Evolutionary conservation across 768 basidiomycete species (phyloP).

Genomic region (Naematelia aurantialba): DNA sequence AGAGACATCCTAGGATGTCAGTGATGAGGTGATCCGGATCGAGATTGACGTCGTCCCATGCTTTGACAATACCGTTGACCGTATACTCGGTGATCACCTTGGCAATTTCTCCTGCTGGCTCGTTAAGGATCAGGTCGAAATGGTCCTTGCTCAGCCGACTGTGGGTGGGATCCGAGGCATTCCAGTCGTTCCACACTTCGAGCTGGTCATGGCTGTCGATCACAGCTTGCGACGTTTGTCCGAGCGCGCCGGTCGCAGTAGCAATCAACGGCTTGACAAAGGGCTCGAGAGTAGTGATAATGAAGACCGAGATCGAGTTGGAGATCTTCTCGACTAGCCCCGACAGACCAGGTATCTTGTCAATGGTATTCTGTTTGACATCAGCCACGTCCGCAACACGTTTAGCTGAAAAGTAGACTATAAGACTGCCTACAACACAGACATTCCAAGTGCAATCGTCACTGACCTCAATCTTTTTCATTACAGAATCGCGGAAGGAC

Average conservation of each 20-base stretch:
- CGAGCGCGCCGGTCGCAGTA: slow-evolving; percentile 63
- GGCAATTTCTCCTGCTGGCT: slow-evolving; percentile 71
- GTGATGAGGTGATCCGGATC: slow-evolving; percentile 42
- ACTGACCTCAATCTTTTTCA: slow-evolving; percentile 64
- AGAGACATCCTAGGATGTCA: slow-evolving; percentile 42
- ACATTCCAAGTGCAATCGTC: neutral
- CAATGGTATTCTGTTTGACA: slow-evolving; percentile 50
- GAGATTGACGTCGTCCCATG: slow-evolving; percentile 66
- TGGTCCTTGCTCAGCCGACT: slow-evolving; percentile 63
- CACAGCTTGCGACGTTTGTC: slow-evolving; percentile 67
- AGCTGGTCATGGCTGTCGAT: slow-evolving; percentile 78
- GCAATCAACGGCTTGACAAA: slow-evolving; percentile 75
- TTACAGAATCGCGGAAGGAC: slow-evolving; percentile 74
- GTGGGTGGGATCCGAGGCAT: slow-evolving; percentile 65
- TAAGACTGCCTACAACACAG: neutral
- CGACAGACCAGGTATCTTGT: slow-evolving; percentile 77
- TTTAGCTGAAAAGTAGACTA: neutral
- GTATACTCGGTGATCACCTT: slow-evolving; percentile 64
- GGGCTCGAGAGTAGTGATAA: slow-evolving; percentile 75
- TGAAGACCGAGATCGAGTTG: slow-evolving; percentile 69
- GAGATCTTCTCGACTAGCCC: slow-evolving; percentile 70
- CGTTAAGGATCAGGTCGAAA: slow-evolving; percentile 67
- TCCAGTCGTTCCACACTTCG: slow-evolving; percentile 79
- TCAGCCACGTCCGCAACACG: neutral
- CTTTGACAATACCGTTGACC: slow-evolving; percentile 66